Evolutionary conservation across 495 filamentous ascomycete species (phyloP).

Genomic region (Parachaetomium inaequale): DNA sequence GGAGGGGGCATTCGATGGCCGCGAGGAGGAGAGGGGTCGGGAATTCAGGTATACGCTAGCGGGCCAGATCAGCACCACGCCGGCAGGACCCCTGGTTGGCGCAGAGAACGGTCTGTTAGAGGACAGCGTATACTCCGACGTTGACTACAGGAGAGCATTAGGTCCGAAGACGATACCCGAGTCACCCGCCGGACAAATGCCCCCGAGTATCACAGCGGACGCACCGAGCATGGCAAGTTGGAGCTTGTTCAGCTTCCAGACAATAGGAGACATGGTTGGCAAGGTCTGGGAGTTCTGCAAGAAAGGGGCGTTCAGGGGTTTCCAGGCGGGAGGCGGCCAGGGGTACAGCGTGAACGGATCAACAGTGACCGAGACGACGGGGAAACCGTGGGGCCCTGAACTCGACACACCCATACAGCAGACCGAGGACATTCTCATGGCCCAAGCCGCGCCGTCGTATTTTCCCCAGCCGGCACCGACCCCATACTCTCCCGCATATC

Average conservation of each 20-base stretch:
- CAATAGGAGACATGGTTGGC: slow-evolving; percentile 59
- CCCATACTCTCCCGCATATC: slow-evolving; percentile 25
- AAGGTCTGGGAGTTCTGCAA: slow-evolving; percentile 83
- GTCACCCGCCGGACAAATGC: slow-evolving; percentile 17
- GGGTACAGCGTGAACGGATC: slow-evolving; percentile 52
- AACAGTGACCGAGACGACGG: slow-evolving; percentile 24
- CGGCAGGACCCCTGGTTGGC: slow-evolving; percentile 45
- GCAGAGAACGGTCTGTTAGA: slow-evolving; percentile 46
- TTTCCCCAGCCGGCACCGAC: slow-evolving; percentile 21
- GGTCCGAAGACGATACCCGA: slow-evolving; percentile 37
- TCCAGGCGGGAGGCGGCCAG: slow-evolving; percentile 76
- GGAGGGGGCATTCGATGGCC: slow-evolving; percentile 26
- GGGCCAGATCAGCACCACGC: slow-evolving; percentile 59
- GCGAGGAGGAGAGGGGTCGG: slow-evolving; percentile 24
- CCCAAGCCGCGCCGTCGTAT: slow-evolving; percentile 6
- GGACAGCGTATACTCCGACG: slow-evolving; percentile 53
- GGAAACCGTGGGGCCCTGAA: slow-evolving; percentile 31
- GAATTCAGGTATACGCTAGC: slow-evolving; percentile 49
- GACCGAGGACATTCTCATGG: slow-evolving; percentile 17
- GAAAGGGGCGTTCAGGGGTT: slow-evolving; percentile 68
- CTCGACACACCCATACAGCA: slow-evolving; percentile 29
- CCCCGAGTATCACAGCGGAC: neutral
- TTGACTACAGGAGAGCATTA: slow-evolving; percentile 49
- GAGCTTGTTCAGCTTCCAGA: slow-evolving; percentile 43
- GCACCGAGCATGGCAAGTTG: slow-evolving; percentile 33